Evolutionary conservation across 768 basidiomycete genomes (phyloP).

Genomic region (Mycena epipterygia): DNA sequence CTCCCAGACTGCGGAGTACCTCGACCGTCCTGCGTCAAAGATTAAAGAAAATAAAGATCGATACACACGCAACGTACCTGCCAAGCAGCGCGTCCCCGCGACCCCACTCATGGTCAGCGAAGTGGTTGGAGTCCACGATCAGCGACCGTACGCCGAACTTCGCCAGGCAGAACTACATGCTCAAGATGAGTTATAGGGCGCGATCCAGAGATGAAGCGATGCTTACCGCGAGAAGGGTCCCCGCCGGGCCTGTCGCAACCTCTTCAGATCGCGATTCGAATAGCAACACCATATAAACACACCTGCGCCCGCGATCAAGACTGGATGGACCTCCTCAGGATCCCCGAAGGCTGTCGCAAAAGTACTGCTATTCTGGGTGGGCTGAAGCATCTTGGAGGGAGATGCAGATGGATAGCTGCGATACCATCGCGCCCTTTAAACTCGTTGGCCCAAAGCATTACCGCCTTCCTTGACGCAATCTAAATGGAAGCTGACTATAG

Average conservation of each 20-base stretch:
- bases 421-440: too few relatives aligned
- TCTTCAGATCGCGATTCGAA: too few relatives aligned
- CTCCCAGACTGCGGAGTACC: constrained; percentile 3
- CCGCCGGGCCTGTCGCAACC: constrained; percentile 1
- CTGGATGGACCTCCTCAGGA: constrained; percentile 5
- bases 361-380: not conserved
- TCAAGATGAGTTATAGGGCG: not conserved
- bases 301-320: constrained; percentile 15
- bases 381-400: too few relatives aligned
- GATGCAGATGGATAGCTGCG: too few relatives aligned
- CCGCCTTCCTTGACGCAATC: too few relatives aligned
- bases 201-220: too few relatives aligned
- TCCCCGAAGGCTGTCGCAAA: not conserved
- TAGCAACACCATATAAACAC: too few relatives aligned
- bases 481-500: too few relatives aligned
- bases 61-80: not conserved
- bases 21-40: constrained; percentile 1
- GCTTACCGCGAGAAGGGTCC: constrained; percentile 17
- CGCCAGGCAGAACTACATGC: constrained; percentile 13
- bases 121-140: constrained; percentile 20
- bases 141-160: constrained; percentile 9
- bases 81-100: constrained; percentile 18
- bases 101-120: constrained; percentile 24
- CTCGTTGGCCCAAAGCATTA: too few relatives aligned
- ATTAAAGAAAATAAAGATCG: not conserved